Percentiles rank a stretch among this genome's conserved stretches.
Evolutionary conservation across 2,329 filamentous ascomycete genomes (phyloP).

Genomic region (Aspergillus proliferans): DNA sequence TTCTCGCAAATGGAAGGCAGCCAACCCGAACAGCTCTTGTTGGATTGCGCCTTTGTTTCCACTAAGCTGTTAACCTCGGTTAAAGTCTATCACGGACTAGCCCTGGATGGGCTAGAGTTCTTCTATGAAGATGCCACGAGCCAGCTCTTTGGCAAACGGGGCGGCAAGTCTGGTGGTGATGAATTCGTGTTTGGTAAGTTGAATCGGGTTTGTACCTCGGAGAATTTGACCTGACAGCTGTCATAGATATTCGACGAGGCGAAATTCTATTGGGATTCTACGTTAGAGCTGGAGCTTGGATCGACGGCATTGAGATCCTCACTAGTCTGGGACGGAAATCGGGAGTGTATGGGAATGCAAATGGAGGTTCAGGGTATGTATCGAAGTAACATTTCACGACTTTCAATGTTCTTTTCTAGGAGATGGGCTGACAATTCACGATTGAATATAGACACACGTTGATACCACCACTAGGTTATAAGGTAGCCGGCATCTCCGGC

Average conservation of each 20-base stretch:
- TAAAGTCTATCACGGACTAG: conserved; percentile 68
- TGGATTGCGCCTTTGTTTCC: conserved; percentile 61
- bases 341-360: conserved; percentile 72
- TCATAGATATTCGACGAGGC: conserved; percentile 68
- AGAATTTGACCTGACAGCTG: conserved; percentile 15
- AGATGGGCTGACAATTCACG: conserved; percentile 7
- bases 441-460: conserved; percentile 63
- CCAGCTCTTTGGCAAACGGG: conserved; percentile 79
- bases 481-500: conserved; percentile 79
- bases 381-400: not conserved
- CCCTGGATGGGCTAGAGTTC: conserved; percentile 84
- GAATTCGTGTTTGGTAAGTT: conserved; percentile 69
- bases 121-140: conserved; percentile 79
- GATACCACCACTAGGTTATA: conserved; percentile 83
- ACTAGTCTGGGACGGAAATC: conserved; percentile 86
- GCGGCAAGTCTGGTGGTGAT: conserved; percentile 63
- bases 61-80: conserved; percentile 70
- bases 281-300: conserved; percentile 69
- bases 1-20: conserved; percentile 65
- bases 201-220: conserved; percentile 4
- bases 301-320: conserved; percentile 83
- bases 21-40: conserved; percentile 64
- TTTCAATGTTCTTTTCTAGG: not conserved
- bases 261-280: conserved; percentile 85
- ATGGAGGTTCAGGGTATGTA: conserved; percentile 75